Evolutionary conservation across 129 eudicot genomes (phyloP).

Genomic region (Saposhnikovia divaricata): DNA sequence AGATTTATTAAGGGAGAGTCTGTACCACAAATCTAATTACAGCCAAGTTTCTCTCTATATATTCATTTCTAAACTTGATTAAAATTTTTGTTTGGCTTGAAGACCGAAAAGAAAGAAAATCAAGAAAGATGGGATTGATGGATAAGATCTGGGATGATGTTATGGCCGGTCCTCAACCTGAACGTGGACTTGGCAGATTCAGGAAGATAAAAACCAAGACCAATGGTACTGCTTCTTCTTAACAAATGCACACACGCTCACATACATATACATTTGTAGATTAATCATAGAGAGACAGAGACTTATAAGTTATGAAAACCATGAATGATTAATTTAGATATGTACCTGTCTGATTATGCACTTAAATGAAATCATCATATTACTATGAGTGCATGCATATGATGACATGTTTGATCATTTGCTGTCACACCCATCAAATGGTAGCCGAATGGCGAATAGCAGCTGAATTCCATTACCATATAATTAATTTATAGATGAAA

Average conservation of each 20-base stretch:
- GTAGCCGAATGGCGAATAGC: no score
- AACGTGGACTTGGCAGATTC: constrained; percentile 62
- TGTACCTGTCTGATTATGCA: background rate
- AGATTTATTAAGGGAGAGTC: background rate
- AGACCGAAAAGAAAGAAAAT: background rate
- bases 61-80: constrained; percentile 21
- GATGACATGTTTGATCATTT: no score
- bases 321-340: no score
- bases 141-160: constrained; percentile 92
- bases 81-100: background rate
- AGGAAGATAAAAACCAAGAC: constrained; percentile 36
- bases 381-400: no score
- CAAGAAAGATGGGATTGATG: constrained; percentile 38
- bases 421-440: no score
- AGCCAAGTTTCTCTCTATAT: constrained; percentile 6
- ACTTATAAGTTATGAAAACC: background rate
- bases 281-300: background rate
- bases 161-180: constrained; percentile 82
- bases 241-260: no score
- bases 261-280: background rate
- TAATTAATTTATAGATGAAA: no score
- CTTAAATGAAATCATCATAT: no score
- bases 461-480: background rate
- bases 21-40: background rate
- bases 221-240: constrained; percentile 25